Conservation (phyloP, 495 filamentous ascomycete genomes). For the Trichoderma gamsii region DNA sequence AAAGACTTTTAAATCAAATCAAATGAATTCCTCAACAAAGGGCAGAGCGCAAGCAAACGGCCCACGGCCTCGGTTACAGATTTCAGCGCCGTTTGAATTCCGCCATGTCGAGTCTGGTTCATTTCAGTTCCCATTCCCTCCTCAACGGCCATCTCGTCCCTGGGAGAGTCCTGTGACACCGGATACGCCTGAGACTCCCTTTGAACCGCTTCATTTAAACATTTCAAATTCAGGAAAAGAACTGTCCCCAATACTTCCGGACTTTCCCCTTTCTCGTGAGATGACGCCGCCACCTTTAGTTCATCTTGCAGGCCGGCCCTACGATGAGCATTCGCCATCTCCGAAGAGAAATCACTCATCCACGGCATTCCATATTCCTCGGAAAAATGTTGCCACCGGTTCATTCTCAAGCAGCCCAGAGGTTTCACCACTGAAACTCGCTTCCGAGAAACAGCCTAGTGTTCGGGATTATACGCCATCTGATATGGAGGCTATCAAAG, state of each 20-base stretch:
- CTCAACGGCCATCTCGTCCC: constrained; percentile 20
- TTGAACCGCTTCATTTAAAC: constrained; percentile 68
- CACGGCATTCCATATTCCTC: constrained; percentile 46
- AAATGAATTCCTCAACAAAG: constrained; percentile 30
- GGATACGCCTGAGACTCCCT: constrained; percentile 30
- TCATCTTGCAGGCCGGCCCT: constrained; percentile 30
- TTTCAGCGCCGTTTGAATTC: constrained; percentile 45
- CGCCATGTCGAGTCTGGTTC: constrained; percentile 45
- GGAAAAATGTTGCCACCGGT: constrained; percentile 34
- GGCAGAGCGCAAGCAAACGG: constrained; percentile 29
- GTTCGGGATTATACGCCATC: constrained; percentile 32
- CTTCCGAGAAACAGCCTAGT: constrained; percentile 24
- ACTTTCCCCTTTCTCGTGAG: constrained; percentile 35
- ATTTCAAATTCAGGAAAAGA: constrained; percentile 61
- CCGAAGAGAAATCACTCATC: constrained; percentile 42
- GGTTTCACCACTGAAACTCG: constrained; percentile 25
- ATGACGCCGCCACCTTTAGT: constrained; percentile 40
- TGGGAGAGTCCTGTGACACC: constrained; percentile 24
- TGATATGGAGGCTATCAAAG: constrained; percentile 36
- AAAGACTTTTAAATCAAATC: constrained; percentile 29
- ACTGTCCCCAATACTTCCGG: constrained; percentile 57
- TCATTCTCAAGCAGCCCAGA: constrained; percentile 25
- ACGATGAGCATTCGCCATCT: constrained; percentile 30
- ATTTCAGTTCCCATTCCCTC: constrained; percentile 33
- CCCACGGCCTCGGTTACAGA: constrained; percentile 38